Conservation (phyloP, 192 early-diverging fungal genomes). For the Funneliformis mosseae region DNA sequence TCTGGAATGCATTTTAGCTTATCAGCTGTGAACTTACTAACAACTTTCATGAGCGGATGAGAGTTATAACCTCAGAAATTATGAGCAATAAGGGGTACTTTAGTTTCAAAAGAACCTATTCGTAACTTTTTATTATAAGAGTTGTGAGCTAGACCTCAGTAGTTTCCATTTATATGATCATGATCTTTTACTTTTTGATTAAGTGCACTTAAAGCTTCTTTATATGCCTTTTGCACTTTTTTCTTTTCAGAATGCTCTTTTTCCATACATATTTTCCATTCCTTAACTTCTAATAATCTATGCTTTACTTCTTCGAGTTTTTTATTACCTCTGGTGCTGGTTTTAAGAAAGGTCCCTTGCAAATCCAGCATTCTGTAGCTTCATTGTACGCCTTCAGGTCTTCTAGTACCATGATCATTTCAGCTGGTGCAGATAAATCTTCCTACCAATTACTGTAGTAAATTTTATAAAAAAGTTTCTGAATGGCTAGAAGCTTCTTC, state of each 20-base stretch:
- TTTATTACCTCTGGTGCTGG: too few species aligned
- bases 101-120: slow-evolving; percentile 20
- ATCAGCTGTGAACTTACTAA: too few species aligned
- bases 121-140: slow-evolving; percentile 26
- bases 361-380: neutral
- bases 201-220: neutral
- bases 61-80: slow-evolving; percentile 20
- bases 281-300: slow-evolving; percentile 8
- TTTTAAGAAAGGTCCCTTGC: too few species aligned
- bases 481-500: slow-evolving; percentile 6
- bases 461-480: too few species aligned
- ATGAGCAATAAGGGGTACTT: slow-evolving; percentile 19
- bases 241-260: slow-evolving; percentile 12
- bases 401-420: too few species aligned
- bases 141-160: slow-evolving; percentile 9
- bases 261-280: neutral
- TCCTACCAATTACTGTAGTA: too few species aligned
- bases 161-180: slow-evolving; percentile 2
- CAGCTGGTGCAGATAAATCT: too few species aligned
- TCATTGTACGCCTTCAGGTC: neutral
- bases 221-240: neutral
- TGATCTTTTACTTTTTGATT: neutral
- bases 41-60: slow-evolving; percentile 6
- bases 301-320: slow-evolving; percentile 17
- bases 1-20: too few species aligned